Evolutionary conservation across 169 alveolate genomes (phyloP), one percentile per base, ranked within the genome.

Genomic region (Theileria equi): DNA sequence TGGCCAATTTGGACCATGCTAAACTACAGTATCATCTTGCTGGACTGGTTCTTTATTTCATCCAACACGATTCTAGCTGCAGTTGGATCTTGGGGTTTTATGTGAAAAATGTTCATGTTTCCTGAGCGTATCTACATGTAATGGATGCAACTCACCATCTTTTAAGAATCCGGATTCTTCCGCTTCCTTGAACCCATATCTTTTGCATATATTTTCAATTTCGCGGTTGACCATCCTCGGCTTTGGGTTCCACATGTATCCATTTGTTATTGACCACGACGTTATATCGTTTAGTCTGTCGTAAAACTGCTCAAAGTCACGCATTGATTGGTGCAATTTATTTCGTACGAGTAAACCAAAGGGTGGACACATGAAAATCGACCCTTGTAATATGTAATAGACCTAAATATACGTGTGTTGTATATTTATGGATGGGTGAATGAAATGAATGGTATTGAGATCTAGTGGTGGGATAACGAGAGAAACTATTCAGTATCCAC

Each of bases 301-400:
- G 52, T 77, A 77, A 34, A 77, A 66, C 13, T 29, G 34, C 68
- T 60, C 70, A 35, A 77, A 77, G 1, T 77, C 62, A 61, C 38
- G 35, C 3, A 77, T 60, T 44, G 78, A 65, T 40, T 77, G 63
- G 45, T 77, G 77, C 16, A 77, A 49, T 3, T 55, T 54, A 41
- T 36, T 53, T 13, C 81, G 40, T 6, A 77, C 26, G 25, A 77
- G 62, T n/a, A 81, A 66, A 17, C 86, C 81, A 57, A 66, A 66
- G 8, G 81, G 81, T 0, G 86, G 86, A 55, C 86, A 77, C 68
- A 65, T 44, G 43, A 66, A 77, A 16, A 77, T 77, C 19, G 81
- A 66, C 13, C 86, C 86, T 36, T 67, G 81, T n/a, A 77, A 45
- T 17, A 77, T 77, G 61, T 67, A 77, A 47, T 77, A 77, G 7